These are phyloP conservation scores for Tulasnella sp. DNA, from an alignment of 768 basidiomycete species.

Conservation along the genomic window DNA sequence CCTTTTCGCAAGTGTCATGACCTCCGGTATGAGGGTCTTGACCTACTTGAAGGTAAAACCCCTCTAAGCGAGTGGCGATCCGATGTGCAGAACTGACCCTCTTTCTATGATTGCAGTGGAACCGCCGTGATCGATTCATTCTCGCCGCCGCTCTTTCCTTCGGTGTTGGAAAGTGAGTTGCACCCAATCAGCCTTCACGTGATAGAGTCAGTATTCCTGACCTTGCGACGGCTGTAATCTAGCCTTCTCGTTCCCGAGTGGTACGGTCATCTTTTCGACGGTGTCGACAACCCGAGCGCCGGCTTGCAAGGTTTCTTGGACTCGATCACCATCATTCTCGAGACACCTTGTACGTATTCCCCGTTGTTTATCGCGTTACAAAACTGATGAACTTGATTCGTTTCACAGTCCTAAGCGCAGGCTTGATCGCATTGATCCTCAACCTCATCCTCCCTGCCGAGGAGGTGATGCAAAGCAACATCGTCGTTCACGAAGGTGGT, in stretches of 20 bases:
- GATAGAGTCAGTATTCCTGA: background rate
- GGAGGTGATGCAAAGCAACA: background rate
- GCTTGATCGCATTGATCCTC: slow-evolving; percentile 55
- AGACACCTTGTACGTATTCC: slow-evolving; percentile 67
- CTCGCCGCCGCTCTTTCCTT: slow-evolving; percentile 37
- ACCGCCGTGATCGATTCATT: slow-evolving; percentile 43
- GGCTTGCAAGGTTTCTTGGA: slow-evolving; percentile 67
- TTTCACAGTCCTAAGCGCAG: slow-evolving; percentile 52
- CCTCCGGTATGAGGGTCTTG: slow-evolving; percentile 68
- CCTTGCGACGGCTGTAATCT: slow-evolving; percentile 53
- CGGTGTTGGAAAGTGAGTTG: slow-evolving; percentile 40
- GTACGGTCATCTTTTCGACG: slow-evolving; percentile 67
- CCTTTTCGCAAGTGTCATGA: slow-evolving; percentile 71
- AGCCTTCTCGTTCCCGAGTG: slow-evolving; percentile 63
- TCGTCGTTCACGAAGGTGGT: background rate
- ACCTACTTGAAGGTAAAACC: slow-evolving; percentile 42
- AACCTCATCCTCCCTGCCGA: slow-evolving; percentile 55
- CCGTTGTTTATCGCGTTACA: background rate
- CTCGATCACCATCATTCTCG: slow-evolving; percentile 74
- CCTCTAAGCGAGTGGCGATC: slow-evolving; percentile 29
- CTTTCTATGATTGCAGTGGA: slow-evolving; percentile 42
- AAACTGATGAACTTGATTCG: background rate
- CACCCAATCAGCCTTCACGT: background rate
- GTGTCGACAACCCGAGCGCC: slow-evolving; percentile 50
- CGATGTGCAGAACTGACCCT: background rate